Base-by-base conservation (phyloP, 225 moss, liverwort and hornwort species). In the Pseudisothecium myosuroides region DNA sequence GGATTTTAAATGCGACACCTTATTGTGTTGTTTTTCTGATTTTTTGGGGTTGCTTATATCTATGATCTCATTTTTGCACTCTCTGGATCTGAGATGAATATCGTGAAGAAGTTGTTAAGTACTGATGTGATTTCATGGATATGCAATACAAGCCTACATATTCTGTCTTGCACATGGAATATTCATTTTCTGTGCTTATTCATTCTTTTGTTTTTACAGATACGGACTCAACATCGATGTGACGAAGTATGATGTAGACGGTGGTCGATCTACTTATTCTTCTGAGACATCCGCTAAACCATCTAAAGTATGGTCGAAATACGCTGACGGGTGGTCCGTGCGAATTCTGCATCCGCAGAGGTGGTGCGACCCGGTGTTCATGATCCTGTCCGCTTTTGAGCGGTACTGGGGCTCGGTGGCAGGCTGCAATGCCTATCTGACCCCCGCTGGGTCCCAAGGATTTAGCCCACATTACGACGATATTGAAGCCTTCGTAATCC, bases 391-490 rank as follows among this genome's bases (percentile, higher is more conserved):
- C 58, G 98, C 98, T 17, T 98, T 98, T 79, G 98, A 98, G 90
- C 95, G 98, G 63, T 95, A 95, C 87, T 98, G 96, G 96, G 93
- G 95, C 19, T 96, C 94, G 87, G 95, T 97, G 52, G 97, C 97
- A 61, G 98, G 98, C 64, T 98, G 98, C 93, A 98, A 98, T 91
- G 98, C 95, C 5, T 98, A 98, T 86, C 96, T 98, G 31, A 98
- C 98, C 32, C 98, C 98, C 10, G 93, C 96, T 49, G 96, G 95
- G 62, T 96, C 95, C 19, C 98, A 97, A 91, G 98, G 98, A 47
- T 98, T 98, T 80, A 98, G 98, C 82, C 98, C 98, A 8, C 98
- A 98, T 79, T 98, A 93, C 83, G 98, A 98, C 84, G 98, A 98
- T 55, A 98, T 98, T 67, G 98, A 98, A 84, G 98, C 97, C 14